These are phyloP conservation scores for Eucalyptus regnans DNA, from an alignment of 345 rosid species.

Conservation along the genomic window DNA sequence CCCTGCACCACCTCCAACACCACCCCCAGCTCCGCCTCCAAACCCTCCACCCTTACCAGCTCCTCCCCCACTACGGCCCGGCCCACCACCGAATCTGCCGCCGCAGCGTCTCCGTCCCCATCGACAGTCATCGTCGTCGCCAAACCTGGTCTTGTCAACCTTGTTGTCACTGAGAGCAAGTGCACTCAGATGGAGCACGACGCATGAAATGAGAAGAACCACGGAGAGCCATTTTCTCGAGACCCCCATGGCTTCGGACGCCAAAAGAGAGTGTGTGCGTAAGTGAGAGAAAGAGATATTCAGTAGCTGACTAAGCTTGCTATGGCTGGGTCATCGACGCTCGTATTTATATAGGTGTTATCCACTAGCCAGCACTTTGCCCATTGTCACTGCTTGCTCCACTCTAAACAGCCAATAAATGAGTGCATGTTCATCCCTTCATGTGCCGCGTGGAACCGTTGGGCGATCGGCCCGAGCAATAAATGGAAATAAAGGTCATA, in stretches of 20 bases:
- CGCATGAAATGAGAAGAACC: constrained; percentile 1
- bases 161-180: constrained; percentile 1
- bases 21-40: background rate
- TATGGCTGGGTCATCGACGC: background rate
- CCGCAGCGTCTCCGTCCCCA: constrained; percentile 6
- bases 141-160: constrained; percentile 3
- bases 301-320: background rate
- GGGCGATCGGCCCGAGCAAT: constrained; percentile 19
- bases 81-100: background rate
- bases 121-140: constrained; percentile 3
- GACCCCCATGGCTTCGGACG: constrained; percentile 5
- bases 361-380: background rate
- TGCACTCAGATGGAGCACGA: constrained; percentile 12
- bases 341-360: background rate
- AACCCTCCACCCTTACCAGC: background rate
- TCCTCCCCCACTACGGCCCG: background rate
- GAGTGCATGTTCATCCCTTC: background rate
- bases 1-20: constrained; percentile 1
- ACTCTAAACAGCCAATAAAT: background rate
- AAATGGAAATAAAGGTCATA: constrained; percentile 1
- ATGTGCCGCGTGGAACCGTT: constrained; percentile 20
- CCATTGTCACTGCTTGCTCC: background rate
- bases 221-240: constrained; percentile 18
- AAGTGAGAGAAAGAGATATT: background rate
- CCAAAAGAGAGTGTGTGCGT: background rate